Evolutionary conservation across 1,284 basidiomycete genomes (phyloP), one percentile per base, ranked within the genome.

Genomic region (Ustilago vetiveriae): DNA sequence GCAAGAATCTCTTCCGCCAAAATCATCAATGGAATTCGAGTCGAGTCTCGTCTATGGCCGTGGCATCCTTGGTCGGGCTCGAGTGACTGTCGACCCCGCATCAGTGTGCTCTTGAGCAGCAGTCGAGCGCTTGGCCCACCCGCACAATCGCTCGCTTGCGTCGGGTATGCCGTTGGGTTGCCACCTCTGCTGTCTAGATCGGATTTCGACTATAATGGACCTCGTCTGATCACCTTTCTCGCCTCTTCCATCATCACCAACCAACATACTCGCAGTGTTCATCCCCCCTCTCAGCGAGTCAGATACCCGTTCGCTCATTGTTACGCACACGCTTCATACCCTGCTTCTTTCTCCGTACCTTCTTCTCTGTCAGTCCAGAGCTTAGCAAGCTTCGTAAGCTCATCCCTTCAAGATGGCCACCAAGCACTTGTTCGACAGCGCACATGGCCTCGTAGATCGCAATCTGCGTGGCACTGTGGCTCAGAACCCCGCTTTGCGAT

Each of bases 371-470:
- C 49, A 40, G 14, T 30, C 29, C 29, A 30, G 45, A n/a, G n/a
- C n/a, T n/a, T n/a, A n/a, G n/a, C n/a, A n/a, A n/a, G n/a, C n/a
- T n/a, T n/a, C n/a, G n/a, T n/a, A n/a, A n/a, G n/a, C n/a, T n/a
- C n/a, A n/a, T 17, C 14, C 4, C 21, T 36, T 29, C 46, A 66
- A 47, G 42, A 82, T 82, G 80, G 66, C 77, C 13, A 82, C 78
- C 42, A 81, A 82, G 64, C 80, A 82, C 68, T 44, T 82, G 44
- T 82, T 78, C 45, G 74, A 80, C 33, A 69, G 52, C 46, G 33
- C 79, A n/a, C 58, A 65, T 32, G 80, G 79, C 23, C 78, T 82
- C 36, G 76, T 80, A 13, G 79, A 80, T 32, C 76, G 78, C 53
- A 75, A 78, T 30, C 63, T 80, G 19, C 59, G 59, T 13, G 80